Base-by-base conservation (phyloP, 306 rosid genomes). In the Macrotyloma uniflorum region DNA sequence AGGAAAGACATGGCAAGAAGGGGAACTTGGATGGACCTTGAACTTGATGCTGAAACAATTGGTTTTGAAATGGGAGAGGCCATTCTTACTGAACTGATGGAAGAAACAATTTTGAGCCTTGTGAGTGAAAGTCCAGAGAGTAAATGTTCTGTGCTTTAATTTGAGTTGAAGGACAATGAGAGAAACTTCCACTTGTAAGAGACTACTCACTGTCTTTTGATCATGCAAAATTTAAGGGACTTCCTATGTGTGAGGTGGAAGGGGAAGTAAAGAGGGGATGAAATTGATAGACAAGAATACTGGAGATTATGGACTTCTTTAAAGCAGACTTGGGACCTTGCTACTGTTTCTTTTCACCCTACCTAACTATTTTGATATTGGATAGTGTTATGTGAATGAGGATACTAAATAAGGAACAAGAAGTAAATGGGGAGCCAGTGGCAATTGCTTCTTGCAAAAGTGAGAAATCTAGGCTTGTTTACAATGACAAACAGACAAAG, bases 21-120 rank as follows among this genome's bases (percentile, higher is more conserved):
- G 20, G 84, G 85, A 82, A 59, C 90, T 23, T 94, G 98, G 98
- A 85, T 90, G 93, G 91, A 92, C 78, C 86, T 86, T 68, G 89
- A 72, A 42, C 79, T 84, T 11, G 95, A 89, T 33, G 82, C 86
- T 1, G 97, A 88, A 78, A 74, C 84, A 19, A 79, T 89, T 32
- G 85, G 95, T 77, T 75, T 72, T 33, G 98, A 95, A 40, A 88
- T 90, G 81, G 80, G 92, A 9, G 97, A 95, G 38, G 79, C 78
- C 70, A 95, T 95, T 85, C 88, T 95, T 30, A 86, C 72, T 22
- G 97, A 95, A 78, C 83, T 91, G 66, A 84, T 95, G 68, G 91
- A 95, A 53, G 98, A 95, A 55, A 59, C 83, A 49, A 79, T 95
- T 63, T 72, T 83, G 66, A 82, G 91, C 81, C 83, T 68, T 70